Evolutionary conservation across 2,329 filamentous ascomycete genomes (phyloP).

Genomic region (Calonectria multiphialidica): DNA sequence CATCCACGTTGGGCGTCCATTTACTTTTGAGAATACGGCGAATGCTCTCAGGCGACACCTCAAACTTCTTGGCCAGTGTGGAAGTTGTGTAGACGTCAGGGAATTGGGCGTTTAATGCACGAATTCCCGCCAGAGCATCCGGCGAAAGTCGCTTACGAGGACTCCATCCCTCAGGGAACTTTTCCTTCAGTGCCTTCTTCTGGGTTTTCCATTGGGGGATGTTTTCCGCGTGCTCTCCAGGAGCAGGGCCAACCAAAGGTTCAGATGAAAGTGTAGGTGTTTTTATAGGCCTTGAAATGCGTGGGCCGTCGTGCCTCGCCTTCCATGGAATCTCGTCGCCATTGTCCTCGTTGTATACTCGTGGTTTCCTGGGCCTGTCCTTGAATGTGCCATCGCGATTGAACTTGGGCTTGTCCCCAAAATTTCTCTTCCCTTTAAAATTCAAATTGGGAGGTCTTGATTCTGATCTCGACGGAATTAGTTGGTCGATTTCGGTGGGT

Average conservation of each 20-base stretch:
- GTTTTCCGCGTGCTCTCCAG: conserved; percentile 34
- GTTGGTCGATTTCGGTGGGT: not conserved
- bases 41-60: conserved; percentile 89
- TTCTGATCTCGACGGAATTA: not conserved
- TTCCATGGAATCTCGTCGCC: not conserved
- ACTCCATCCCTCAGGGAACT: conserved; percentile 85
- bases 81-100: conserved; percentile 82
- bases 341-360: not conserved
- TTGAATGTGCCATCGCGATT: not conserved
- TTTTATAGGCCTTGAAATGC: not conserved
- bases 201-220: conserved; percentile 78
- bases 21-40: conserved; percentile 87
- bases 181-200: conserved; percentile 79
- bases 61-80: conserved; percentile 81
- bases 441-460: not conserved
- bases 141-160: conserved; percentile 91
- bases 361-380: conserved; percentile 8
- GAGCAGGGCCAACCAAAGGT: conserved; percentile 28
- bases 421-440: not conserved
- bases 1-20: conserved; percentile 73
- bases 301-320: not conserved
- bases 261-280: not conserved
- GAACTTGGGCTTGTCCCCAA: not conserved
- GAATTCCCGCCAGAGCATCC: conserved; percentile 91
- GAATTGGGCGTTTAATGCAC: conserved; percentile 82